A percentile compares a stretch with the other conserved stretches of the same genome.
Evolutionary conservation across 768 basidiomycete species (phyloP).

Genomic region (Lactifluus echinatus): DNA sequence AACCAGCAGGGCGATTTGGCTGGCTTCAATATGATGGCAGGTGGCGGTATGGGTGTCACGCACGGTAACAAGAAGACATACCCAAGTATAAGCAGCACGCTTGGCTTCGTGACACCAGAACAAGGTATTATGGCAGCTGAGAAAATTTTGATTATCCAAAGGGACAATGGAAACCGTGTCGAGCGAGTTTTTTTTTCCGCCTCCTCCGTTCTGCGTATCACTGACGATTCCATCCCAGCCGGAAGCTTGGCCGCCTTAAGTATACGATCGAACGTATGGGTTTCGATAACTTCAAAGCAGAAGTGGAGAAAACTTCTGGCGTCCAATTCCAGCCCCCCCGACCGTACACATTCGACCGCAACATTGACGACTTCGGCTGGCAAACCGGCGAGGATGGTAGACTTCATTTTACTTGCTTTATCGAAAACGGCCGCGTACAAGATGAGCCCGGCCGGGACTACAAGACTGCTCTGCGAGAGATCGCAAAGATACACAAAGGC

Average conservation of each 20-base stretch:
- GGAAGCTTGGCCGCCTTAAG: slow-evolving; percentile 80
- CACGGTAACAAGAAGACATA: slow-evolving; percentile 99
- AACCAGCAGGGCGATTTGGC: slow-evolving; percentile 63
- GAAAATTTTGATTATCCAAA: slow-evolving; percentile 86
- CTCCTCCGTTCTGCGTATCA: background rate
- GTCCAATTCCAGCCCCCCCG: slow-evolving; percentile 66
- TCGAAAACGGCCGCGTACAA: slow-evolving; percentile 97
- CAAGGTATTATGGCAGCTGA: slow-evolving; percentile 84
- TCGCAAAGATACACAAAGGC: slow-evolving; percentile 92
- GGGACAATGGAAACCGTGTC: slow-evolving; percentile 90
- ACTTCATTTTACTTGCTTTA: slow-evolving; percentile 88
- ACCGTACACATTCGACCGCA: slow-evolving; percentile 74
- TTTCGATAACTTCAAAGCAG: slow-evolving; percentile 73
- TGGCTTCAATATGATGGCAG: slow-evolving; percentile 91
- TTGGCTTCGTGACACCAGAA: slow-evolving; percentile 89
- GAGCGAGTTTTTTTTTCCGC: slow-evolving; percentile 48
- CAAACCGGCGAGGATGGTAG: slow-evolving; percentile 75
- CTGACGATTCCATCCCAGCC: slow-evolving; percentile 24
- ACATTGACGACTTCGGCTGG: slow-evolving; percentile 96
- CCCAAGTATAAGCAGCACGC: slow-evolving; percentile 75
- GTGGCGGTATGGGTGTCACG: slow-evolving; percentile 99
- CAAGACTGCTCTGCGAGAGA: slow-evolving; percentile 88
- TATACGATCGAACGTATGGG: slow-evolving; percentile 98
- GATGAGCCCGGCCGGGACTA: slow-evolving; percentile 86
- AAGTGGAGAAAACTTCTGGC: slow-evolving; percentile 85